Conservation (phyloP, 345 rosid species). For the Acer saccharum region DNA sequence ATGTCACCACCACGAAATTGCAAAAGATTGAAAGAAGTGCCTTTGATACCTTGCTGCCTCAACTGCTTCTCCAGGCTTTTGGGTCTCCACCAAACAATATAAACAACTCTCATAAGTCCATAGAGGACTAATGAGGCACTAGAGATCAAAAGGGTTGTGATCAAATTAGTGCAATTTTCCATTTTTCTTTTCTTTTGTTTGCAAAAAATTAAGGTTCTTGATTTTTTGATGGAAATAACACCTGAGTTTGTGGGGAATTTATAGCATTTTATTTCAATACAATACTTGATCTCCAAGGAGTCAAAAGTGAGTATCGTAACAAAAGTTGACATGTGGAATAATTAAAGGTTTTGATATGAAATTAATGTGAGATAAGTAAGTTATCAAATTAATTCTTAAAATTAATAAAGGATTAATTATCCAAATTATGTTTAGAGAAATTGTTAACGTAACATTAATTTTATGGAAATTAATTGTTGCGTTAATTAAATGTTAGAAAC, state of each 20-base stretch:
- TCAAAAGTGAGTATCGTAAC: background rate
- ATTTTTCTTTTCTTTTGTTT: background rate
- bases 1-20: background rate
- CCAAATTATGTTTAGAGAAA: too few species aligned
- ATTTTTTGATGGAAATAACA: background rate
- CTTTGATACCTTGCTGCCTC: conserved; percentile 21
- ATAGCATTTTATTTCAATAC: background rate
- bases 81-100: conserved; percentile 18
- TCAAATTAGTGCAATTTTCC: background rate
- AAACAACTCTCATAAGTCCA: background rate
- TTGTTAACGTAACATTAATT: too few species aligned
- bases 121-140: background rate
- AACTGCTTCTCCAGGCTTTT: conserved; percentile 16
- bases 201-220: background rate
- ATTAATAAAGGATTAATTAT: too few species aligned
- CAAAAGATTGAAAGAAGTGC: conserved; percentile 16
- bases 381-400: too few species aligned
- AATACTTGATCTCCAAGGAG: background rate
- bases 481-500: too few species aligned
- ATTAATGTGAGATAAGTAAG: too few species aligned
- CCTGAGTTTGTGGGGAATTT: background rate
- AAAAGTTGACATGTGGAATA: background rate
- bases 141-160: background rate
- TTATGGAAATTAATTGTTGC: too few species aligned
- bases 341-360: too few species aligned